Evolutionary conservation across 2,329 filamentous ascomycete species (phyloP), one percentile per base, ranked within the genome.

Genomic region (Clarireedia homoeocarpa): DNA sequence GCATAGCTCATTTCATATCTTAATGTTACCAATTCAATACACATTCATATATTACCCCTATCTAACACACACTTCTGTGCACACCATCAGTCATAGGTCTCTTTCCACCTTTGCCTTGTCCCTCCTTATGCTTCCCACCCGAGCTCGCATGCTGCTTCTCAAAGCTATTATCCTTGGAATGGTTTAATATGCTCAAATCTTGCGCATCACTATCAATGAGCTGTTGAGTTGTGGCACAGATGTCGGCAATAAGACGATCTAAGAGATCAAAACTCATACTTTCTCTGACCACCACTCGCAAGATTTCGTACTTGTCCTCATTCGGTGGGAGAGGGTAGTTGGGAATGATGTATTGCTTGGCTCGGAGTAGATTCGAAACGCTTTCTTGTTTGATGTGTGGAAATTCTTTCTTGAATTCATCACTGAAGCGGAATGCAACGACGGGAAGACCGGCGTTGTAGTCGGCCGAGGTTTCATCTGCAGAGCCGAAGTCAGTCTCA

Each of bases 311-410:
- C 53, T 78, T 73, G 15, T 84, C 77, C 65, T 82, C 81, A 45
- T 73, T 74, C 0, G 83, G 83, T 7, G 84, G 84, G 5, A 88
- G 73, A 1, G 82, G 78, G 66, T 88, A 88, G 72, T 87, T 87
- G 23, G 84, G 84, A 56, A 88, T 83, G 58, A 88, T 87, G 73
- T 86, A 88, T 69, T 86, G 82, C 65, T 83, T 83, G 4, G 81
- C 80, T 14, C 84, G 76, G 55, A 87, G 70, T 42, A 88, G 70
- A 17, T 84, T 80, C 53, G 79, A 82, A 14, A 88, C 74, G 5
- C 76, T 77, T 55, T 80, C 82, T 69, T 88, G 85, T 70, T 83
- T 81, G 58, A 87, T 73, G 61, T 84, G 79, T 0, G 82, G 79
- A 67, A 76, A 86, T 45, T 82, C 70, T 57, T 76, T 73, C 66